Evolutionary conservation across 306 rosid genomes (phyloP), one percentile per base, ranked within the genome.

Genomic region (Inga oerstediana): DNA sequence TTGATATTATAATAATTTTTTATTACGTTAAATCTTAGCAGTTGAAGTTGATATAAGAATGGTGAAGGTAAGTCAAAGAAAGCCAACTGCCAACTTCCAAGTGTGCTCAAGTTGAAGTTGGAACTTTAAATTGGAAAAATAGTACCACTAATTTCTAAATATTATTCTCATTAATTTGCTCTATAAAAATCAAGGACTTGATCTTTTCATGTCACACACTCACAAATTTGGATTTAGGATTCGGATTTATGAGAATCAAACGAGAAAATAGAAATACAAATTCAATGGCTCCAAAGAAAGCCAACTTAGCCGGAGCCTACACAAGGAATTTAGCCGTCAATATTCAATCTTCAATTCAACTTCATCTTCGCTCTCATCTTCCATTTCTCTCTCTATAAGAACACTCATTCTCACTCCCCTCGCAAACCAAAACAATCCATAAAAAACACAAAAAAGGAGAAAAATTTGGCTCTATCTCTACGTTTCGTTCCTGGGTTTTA

Each of bases 401-500:
- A 81, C 58, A 78, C 78, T 39, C 77, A 56, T 76, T 56, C 73
- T 3, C 81, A 17, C 78, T 17, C 20, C 78, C 73, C 68, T 72
- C 64, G 2, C 32, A 62, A 3, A 43, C 8, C 43, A 20, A 76
- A 83, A 71, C 46, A 39, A 72, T 64, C 56, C 17, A 27, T 0
- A 11, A 64, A 64, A 64, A 64, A 64, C 4, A 61, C 1, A 22
- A 3, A 61, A 10, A 24, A 24, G 11, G 11, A 3, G 9, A 10
- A 24, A n/a, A 12, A 10, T 13, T 17, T 17, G 20, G 59, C 19
- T 51, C 58, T 51, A 15, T 51, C 58, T 16, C 58, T 30, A 69
- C 87, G 73, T 88, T 89, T 91, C 91, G 88, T 85, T 90, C 94
- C 91, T 16, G 72, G 35, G 39, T 77, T 58, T 70, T 22, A 76